These are phyloP conservation scores for Ceratocystiopsis minuta DNA, from an alignment of 2,329 filamentous ascomycete species.

Conservation along the genomic window DNA sequence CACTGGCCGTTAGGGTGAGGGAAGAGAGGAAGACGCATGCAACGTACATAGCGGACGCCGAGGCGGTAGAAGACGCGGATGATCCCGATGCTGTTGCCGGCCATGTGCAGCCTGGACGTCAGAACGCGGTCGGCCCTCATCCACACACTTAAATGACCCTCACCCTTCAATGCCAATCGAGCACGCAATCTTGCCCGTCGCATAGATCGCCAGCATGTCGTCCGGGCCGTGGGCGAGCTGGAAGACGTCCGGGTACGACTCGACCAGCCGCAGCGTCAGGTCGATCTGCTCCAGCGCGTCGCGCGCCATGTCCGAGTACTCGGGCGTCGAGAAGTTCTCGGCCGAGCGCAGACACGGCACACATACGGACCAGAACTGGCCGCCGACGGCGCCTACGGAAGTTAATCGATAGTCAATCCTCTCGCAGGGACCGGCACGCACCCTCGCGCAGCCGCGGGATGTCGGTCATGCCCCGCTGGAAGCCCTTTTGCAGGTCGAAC, in stretches of 20 bases:
- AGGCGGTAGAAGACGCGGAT: slow-evolving; percentile 57
- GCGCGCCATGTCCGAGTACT: slow-evolving; percentile 39
- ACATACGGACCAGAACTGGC: slow-evolving; percentile 87
- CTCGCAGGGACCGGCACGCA: too few species aligned
- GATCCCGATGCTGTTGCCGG: slow-evolving; percentile 64
- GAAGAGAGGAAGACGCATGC: background rate
- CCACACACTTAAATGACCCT: too few species aligned
- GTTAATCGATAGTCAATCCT: too few species aligned
- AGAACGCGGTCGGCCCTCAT: too few species aligned
- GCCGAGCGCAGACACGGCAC: slow-evolving; percentile 58
- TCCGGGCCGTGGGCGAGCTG: too few species aligned
- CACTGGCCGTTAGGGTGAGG: too few species aligned
- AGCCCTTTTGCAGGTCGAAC: slow-evolving; percentile 38
- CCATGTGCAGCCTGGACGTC: slow-evolving; percentile 61
- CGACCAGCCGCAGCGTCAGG: slow-evolving; percentile 44
- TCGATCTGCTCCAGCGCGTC: slow-evolving; percentile 58
- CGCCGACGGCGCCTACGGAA: slow-evolving; percentile 57
- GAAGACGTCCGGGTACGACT: slow-evolving; percentile 49
- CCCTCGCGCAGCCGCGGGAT: slow-evolving; percentile 54
- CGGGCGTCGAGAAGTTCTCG: slow-evolving; percentile 60
- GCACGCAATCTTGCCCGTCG: slow-evolving; percentile 16
- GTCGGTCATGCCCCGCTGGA: slow-evolving; percentile 58
- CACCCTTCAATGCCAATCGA: slow-evolving; percentile 18
- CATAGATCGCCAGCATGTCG: slow-evolving; percentile 41
- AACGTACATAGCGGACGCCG: slow-evolving; percentile 55